Evolutionary conservation across 805 yeast genomes (phyloP).

Genomic region (Lipomyces sp.): DNA sequence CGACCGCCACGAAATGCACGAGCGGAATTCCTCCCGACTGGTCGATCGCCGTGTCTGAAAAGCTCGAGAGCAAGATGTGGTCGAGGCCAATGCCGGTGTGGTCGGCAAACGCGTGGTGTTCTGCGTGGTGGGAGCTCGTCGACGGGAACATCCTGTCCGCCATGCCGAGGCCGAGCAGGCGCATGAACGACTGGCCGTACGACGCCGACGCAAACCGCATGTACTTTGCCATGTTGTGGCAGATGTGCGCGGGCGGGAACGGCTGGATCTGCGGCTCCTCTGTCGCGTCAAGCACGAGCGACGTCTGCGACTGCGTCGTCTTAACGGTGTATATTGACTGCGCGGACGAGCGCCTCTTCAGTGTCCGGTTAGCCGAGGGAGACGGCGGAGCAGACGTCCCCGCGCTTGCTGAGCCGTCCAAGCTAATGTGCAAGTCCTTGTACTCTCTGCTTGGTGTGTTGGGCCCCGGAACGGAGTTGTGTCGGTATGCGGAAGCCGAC

Average conservation of each 20-base stretch:
- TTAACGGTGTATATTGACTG: conserved; percentile 17
- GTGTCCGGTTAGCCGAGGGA: neutral
- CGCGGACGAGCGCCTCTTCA: conserved; percentile 13
- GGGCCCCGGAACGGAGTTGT: conserved; percentile 4
- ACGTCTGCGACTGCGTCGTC: conserved; percentile 26
- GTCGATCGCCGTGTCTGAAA: conserved; percentile 31
- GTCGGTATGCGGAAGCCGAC: too few relatives aligned
- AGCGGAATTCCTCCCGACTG: conserved; percentile 35
- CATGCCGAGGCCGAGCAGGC: conserved; percentile 34
- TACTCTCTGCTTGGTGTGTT: neutral
- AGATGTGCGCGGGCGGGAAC: conserved; percentile 34
- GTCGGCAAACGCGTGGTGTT: conserved; percentile 37
- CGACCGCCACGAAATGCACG: conserved; percentile 36
- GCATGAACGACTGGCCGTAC: conserved; percentile 38
- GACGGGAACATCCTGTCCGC: conserved; percentile 30
- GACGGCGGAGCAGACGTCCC: conserved; percentile 2
- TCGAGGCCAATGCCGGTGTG: conserved; percentile 35
- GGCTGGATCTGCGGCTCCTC: conserved; percentile 27
- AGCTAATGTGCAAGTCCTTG: neutral
- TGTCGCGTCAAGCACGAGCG: conserved; percentile 22
- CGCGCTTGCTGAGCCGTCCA: neutral
- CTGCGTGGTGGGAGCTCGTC: conserved; percentile 33
- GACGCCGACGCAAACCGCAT: conserved; percentile 38
- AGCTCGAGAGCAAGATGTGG: conserved; percentile 36
- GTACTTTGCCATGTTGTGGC: conserved; percentile 35